Evolutionary conservation across 805 yeast genomes (phyloP), one percentile per base, ranked within the genome.

Genomic region (Groenewaldozyma tartarivorans): DNA sequence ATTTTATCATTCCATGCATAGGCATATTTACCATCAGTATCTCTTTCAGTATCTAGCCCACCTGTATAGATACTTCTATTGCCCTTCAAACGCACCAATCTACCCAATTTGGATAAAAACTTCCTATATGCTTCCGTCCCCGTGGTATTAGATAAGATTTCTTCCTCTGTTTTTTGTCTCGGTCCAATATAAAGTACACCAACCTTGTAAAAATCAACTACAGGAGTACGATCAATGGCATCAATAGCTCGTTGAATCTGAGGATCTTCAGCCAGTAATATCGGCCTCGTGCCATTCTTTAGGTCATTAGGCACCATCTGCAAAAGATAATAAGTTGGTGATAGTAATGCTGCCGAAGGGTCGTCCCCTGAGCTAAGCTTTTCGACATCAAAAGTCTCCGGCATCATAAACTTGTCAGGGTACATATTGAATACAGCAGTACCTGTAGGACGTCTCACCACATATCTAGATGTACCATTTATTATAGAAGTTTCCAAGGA

Each of bases 131-230:
- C 69, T 4, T 53, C 47, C 0, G 94, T 81, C 0, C 95, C 95
- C 18, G 65, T 62, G 3, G 65, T 58, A 49, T 86, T 86, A 9
- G 71, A 60, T 36, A 86, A 61, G 20, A 86, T 78, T 38, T 81
- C 84, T 0, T 53, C 53, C 54, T 86, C 95, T 0, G 63, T 62
- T 1, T 55, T 55, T 55, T 86, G 95, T 6, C 74, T 73, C 0
- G 75, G 77, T 0, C 77, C 90, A 49, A 85, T 74, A 55, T 85
- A 86, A 17, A 86, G 52, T 17, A 86, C 63, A 1, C 95, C 95
- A 31, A 81, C 72, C 55, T 85, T 86, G 57, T 79, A 85, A 50
- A 79, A 79, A 35, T 79, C 82, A 3, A 81, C 81, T 4, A 79
- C 77, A 0, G 95, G 94, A 1, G 82, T 75, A 15, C 87, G 62